These are phyloP conservation scores for Fusarium equiseti DNA, from an alignment of 2,329 filamentous ascomycete genomes.

Conservation along the genomic window DNA sequence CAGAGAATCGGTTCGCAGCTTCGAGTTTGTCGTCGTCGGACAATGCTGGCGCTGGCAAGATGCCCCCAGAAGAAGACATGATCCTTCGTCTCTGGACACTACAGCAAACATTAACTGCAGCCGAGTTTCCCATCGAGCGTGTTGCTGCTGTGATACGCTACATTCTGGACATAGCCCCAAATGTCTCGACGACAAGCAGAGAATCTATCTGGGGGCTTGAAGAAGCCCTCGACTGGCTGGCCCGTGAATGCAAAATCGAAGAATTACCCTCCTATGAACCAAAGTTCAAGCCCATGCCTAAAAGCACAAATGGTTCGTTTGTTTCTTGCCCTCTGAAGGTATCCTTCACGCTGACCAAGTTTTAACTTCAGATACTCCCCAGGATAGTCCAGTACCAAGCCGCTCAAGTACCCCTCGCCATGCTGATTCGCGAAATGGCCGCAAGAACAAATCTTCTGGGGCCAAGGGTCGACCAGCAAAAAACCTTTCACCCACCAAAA, in stretches of 20 bases:
- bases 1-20: slow-evolving; percentile 70
- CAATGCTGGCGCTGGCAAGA: slow-evolving; percentile 60
- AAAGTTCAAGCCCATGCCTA: slow-evolving; percentile 53
- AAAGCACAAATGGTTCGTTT: slow-evolving; percentile 52
- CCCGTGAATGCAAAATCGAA: slow-evolving; percentile 76
- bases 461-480: slow-evolving; percentile 44
- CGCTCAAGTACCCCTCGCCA: slow-evolving; percentile 63
- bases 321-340: not conserved
- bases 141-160: slow-evolving; percentile 74
- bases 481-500: slow-evolving; percentile 54
- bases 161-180: slow-evolving; percentile 75
- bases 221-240: slow-evolving; percentile 90
- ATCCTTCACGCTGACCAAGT: slow-evolving; percentile 19
- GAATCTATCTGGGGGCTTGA: slow-evolving; percentile 87
- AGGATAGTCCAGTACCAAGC: slow-evolving; percentile 63
- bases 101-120: slow-evolving; percentile 75
- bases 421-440: slow-evolving; percentile 42
- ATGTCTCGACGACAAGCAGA: slow-evolving; percentile 66
- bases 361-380: slow-evolving; percentile 57
- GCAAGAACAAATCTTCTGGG: slow-evolving; percentile 53
- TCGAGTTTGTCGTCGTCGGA: slow-evolving; percentile 62
- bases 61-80: slow-evolving; percentile 80
- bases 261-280: slow-evolving; percentile 79
- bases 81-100: slow-evolving; percentile 87
- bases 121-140: slow-evolving; percentile 75